Evolutionary conservation across 2,329 filamentous ascomycete genomes (phyloP), one percentile per base, ranked within the genome.

Genomic region (Neofusicoccum kwambonambiense): DNA sequence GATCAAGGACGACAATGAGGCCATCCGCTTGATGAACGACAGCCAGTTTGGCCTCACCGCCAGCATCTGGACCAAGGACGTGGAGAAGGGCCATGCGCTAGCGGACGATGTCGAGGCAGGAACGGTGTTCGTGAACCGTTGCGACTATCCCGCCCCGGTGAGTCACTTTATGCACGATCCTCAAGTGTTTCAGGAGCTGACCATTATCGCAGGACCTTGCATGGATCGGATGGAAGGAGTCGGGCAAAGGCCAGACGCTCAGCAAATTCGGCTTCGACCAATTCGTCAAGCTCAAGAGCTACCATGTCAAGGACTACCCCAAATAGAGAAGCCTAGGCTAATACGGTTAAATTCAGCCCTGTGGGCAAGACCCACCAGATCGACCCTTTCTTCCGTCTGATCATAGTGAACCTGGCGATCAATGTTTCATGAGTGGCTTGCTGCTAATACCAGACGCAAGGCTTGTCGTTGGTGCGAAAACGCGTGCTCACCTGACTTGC

Each of bases 161-260:
- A 83, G 90, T 86, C 34, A 37, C n/a, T 44, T 49, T 7, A 52
- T 56, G 62, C 52, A 60, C 62, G 15, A 45, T 58, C 61, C 69
- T 74, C 65, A 70, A 71, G 71, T 65, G 72, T 61, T 66, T 66
- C 50, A 70, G 47, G 54, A 65, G 47, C 70, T 73, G 64, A 75
- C 66, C 62, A 37, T 61, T 57, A 52, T 22, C 63, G 15, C 64
- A 94, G 91, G 92, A 96, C 77, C 86, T 96, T 70, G 92, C 93
- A n/a, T 96, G 92, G 92, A 95, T 93, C 2, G 94, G 94, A 11
- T 97, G 93, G 93, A 98, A 98, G 83, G 93, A 97, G 76, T 97
- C 93, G 67, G 94, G 94, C 69, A 93, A 91, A 78, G 94, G 94
- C 22, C 90, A 93, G 71, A 97, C 93, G 9, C 80, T 98, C 71